Conservation (phyloP, 805 yeast species). For the Kuraishia hungarica region DNA sequence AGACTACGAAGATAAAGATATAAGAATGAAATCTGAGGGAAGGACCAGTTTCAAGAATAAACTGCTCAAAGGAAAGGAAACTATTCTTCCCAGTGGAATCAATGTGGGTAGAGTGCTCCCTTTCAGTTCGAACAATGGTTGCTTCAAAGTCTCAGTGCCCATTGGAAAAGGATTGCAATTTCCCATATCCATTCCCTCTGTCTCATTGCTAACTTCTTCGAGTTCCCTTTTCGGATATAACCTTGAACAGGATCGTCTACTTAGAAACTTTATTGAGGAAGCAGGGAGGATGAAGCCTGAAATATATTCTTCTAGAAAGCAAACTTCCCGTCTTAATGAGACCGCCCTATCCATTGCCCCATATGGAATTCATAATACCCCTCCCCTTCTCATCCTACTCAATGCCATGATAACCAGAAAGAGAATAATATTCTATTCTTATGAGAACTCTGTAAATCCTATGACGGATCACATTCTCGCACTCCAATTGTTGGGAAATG, state of each 20-base stretch:
- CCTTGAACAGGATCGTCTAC: slow-evolving; percentile 17
- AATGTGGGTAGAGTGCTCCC: background rate
- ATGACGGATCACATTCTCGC: slow-evolving; percentile 37
- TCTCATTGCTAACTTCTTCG: slow-evolving; percentile 17
- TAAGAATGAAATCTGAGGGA: background rate
- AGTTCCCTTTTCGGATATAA: slow-evolving; percentile 21
- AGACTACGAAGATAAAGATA: background rate
- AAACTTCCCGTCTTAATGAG: background rate
- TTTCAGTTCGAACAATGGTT: background rate
- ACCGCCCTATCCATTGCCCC: slow-evolving; percentile 5
- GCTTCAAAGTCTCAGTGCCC: slow-evolving; percentile 2
- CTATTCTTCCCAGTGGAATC: background rate
- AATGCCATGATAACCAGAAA: slow-evolving; percentile 42
- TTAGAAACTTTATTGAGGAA: slow-evolving; percentile 11
- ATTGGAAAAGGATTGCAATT: slow-evolving; percentile 15
- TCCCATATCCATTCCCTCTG: slow-evolving; percentile 17
- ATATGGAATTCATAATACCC: slow-evolving; percentile 19
- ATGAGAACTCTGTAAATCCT: slow-evolving; percentile 36
- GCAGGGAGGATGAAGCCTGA: background rate
- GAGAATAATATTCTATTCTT: slow-evolving; percentile 25
- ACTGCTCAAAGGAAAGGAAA: background rate
- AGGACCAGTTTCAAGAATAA: background rate
- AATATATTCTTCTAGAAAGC: background rate
- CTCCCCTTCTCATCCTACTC: slow-evolving; percentile 34
- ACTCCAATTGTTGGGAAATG: slow-evolving; percentile 32